Conservation (phyloP, 805 yeast species). For the Kuraishia floccosa region DNA sequence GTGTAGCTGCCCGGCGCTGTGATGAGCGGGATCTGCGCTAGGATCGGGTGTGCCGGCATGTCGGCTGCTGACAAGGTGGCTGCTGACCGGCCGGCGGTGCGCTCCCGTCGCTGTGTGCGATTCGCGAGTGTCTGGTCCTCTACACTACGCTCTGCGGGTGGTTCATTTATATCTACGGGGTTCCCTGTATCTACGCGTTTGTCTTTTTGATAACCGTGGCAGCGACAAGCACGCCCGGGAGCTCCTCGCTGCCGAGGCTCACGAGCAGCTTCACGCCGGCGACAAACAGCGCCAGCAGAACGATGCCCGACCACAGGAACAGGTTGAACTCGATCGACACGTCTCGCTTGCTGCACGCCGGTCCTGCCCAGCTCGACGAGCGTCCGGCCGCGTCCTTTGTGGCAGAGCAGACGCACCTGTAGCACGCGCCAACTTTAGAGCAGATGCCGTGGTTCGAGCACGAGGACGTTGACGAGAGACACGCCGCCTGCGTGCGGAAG, state of each 20-base stretch:
- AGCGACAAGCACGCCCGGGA: constrained; percentile 61
- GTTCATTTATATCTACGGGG: too few relatives aligned
- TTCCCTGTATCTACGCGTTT: constrained; percentile 11
- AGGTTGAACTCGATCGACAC: constrained; percentile 55
- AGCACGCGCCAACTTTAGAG: constrained; percentile 27
- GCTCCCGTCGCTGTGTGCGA: too few relatives aligned
- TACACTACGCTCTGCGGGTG: too few relatives aligned
- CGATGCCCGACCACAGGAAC: constrained; percentile 55
- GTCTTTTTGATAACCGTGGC: constrained; percentile 35
- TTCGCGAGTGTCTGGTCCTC: too few relatives aligned
- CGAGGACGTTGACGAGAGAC: constrained; percentile 31
- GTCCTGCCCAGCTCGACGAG: constrained; percentile 45
- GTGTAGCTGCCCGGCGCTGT: constrained; percentile 13
- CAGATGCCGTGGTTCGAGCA: constrained; percentile 49
- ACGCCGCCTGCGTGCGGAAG: constrained; percentile 31
- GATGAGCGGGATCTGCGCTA: constrained; percentile 16
- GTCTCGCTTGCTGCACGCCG: constrained; percentile 57
- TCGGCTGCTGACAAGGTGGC: constrained; percentile 5
- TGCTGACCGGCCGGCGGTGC: too few relatives aligned
- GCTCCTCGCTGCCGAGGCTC: constrained; percentile 44
- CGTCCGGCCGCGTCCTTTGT: constrained; percentile 27
- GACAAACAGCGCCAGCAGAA: constrained; percentile 30
- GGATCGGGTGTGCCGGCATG: too few relatives aligned
- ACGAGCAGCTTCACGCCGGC: constrained; percentile 41
- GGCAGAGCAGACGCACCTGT: constrained; percentile 40